phyloP scores from a whole-genome alignment of 495 filamentous ascomycete species.

The Neurospora sp. region DNA sequence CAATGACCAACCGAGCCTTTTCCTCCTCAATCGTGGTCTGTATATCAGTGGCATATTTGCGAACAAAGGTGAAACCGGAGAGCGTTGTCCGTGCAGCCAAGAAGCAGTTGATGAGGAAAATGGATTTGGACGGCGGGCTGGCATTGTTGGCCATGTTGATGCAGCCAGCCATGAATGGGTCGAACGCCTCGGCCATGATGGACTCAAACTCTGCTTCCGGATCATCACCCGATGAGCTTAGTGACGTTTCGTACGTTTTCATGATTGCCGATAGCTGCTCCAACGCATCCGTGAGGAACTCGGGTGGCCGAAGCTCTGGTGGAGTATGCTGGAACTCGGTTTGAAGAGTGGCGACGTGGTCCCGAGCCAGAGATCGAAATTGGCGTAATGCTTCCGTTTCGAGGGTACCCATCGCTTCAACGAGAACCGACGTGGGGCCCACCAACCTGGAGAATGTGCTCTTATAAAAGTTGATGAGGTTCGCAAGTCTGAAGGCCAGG shows the following conservation, averaged over 20 bases:
- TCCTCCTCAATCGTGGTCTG: constrained; percentile 34
- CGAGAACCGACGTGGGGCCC: constrained; percentile 55
- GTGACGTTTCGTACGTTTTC: constrained; percentile 74
- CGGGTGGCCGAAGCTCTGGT: constrained; percentile 63
- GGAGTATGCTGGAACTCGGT: constrained; percentile 55
- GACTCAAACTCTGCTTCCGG: constrained; percentile 57
- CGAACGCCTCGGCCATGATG: constrained; percentile 71
- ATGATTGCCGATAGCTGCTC: constrained; percentile 62
- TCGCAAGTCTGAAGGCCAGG: constrained; percentile 79
- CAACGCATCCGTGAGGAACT: constrained; percentile 75
- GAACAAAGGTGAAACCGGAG: constrained; percentile 46
- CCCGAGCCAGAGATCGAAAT: constrained; percentile 69
- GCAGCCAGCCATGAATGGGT: constrained; percentile 73
- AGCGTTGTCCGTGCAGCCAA: constrained; percentile 45
- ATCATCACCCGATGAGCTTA: constrained; percentile 44
- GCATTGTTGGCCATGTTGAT: constrained; percentile 57
- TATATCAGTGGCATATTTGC: constrained; percentile 31
- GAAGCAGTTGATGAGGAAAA: constrained; percentile 79
- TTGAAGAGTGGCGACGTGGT: constrained; percentile 64
- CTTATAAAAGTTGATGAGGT: constrained; percentile 81
- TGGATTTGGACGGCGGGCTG: constrained; percentile 44
- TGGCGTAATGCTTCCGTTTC: constrained; percentile 72
- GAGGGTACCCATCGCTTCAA: constrained; percentile 55
- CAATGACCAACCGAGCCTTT: constrained; percentile 38
- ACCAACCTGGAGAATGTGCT: constrained; percentile 73